Evolutionary conservation across 305 asterid genomes (phyloP).

Genomic region (Fraxinus greggii): DNA sequence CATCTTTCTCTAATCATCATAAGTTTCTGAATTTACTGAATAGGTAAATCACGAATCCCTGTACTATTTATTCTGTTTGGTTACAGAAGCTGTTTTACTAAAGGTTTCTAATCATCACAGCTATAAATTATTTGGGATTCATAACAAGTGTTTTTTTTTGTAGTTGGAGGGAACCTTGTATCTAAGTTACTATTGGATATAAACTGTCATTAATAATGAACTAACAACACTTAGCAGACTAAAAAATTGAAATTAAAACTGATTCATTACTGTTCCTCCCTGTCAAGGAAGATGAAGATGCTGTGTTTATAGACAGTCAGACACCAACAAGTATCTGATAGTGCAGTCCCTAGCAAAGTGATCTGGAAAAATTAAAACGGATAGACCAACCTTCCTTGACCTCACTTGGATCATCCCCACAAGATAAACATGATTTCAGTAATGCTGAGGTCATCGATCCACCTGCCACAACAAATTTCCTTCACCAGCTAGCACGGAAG

Average conservation of each 20-base stretch:
- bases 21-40: neutral
- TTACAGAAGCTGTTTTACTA: neutral
- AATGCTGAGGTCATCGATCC: conserved; percentile 51
- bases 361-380: conserved; percentile 4
- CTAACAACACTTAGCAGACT: neutral
- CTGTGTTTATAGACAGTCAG: neutral
- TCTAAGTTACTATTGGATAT: neutral
- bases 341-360: neutral
- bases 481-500: conserved; percentile 16
- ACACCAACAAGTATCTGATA: neutral
- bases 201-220: neutral
- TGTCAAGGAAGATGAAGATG: conserved; percentile 18
- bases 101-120: neutral
- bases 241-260: neutral
- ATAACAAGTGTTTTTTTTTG: neutral
- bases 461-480: conserved; percentile 49
- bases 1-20: neutral
- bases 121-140: neutral
- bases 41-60: neutral
- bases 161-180: neutral
- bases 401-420: conserved; percentile 88
- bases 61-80: neutral
- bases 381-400: conserved; percentile 63
- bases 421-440: conserved; percentile 76
- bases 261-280: neutral